A percentile compares a stretch with the other conserved stretches of the same genome.
Conservation (phyloP, 2,329 filamentous ascomycete species). For the Neonectria hederae region DNA sequence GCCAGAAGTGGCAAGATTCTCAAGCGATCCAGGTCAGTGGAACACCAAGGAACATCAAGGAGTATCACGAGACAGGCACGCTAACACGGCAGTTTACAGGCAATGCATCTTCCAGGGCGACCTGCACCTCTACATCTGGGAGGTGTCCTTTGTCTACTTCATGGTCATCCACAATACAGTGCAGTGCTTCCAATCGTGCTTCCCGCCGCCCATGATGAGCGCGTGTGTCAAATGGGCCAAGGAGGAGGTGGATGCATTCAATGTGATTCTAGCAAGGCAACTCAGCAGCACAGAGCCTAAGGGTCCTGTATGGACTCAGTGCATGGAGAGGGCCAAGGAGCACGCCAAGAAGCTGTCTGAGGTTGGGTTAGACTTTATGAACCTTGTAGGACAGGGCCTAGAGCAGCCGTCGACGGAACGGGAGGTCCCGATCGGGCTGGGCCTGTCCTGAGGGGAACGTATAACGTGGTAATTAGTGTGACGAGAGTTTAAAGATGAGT, state of each 20-base stretch:
- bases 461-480: conserved; percentile 1
- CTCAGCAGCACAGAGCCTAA: conserved; percentile 84
- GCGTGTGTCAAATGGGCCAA: conserved; percentile 99
- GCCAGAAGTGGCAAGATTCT: conserved; percentile 82
- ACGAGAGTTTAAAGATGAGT: conserved; percentile 1
- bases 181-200: conserved; percentile 85
- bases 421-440: conserved; percentile 42
- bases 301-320: conserved; percentile 82
- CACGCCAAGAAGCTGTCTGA: conserved; percentile 84
- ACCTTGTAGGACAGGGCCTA: conserved; percentile 74
- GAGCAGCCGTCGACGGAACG: conserved; percentile 38
- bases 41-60: no score
- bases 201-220: conserved; percentile 87
- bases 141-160: conserved; percentile 95
- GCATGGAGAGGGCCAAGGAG: conserved; percentile 81
- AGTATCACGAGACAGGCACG: not conserved
- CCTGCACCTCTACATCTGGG: conserved; percentile 91
- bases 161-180: conserved; percentile 94
- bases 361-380: conserved; percentile 89
- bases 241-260: conserved; percentile 91
- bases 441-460: conserved; percentile 38
- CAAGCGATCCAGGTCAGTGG: conserved; percentile 76
- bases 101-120: conserved; percentile 97
- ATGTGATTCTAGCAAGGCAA: conserved; percentile 81
- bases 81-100: conserved; percentile 55